Evolutionary conservation across 805 yeast species (phyloP).

Genomic region (Kuraishia borneana): DNA sequence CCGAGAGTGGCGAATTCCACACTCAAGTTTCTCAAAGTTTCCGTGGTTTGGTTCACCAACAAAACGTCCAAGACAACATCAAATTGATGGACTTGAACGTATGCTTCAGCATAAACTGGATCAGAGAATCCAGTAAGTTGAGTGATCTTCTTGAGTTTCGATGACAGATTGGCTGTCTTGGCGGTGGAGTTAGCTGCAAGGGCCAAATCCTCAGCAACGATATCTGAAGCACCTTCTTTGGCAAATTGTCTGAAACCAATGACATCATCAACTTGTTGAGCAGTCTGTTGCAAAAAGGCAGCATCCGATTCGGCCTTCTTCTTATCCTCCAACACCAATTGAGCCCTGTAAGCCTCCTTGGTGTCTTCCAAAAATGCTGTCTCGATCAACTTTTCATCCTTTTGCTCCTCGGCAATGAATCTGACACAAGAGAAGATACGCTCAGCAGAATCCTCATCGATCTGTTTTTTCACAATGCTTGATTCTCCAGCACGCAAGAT

Average conservation of each 20-base stretch:
- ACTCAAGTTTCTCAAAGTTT: slow-evolving; percentile 79
- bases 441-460: slow-evolving; percentile 96
- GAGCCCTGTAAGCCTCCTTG: slow-evolving; percentile 68
- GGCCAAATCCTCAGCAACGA: slow-evolving; percentile 46
- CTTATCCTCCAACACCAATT: slow-evolving; percentile 49
- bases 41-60: slow-evolving; percentile 87
- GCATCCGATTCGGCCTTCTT: slow-evolving; percentile 47
- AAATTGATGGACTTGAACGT: slow-evolving; percentile 90
- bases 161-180: slow-evolving; percentile 49
- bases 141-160: slow-evolving; percentile 78
- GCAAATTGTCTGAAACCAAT: slow-evolving; percentile 72
- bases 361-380: slow-evolving; percentile 86
- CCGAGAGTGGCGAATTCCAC: slow-evolving; percentile 96
- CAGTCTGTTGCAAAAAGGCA: slow-evolving; percentile 45
- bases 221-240: slow-evolving; percentile 30
- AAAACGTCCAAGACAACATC: slow-evolving; percentile 92
- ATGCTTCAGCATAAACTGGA: slow-evolving; percentile 96
- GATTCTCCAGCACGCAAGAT: slow-evolving; percentile 82
- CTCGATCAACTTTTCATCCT: slow-evolving; percentile 28
- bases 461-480: slow-evolving; percentile 52
- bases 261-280: slow-evolving; percentile 71
- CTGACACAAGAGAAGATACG: slow-evolving; percentile 82
- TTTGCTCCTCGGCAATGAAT: slow-evolving; percentile 58
- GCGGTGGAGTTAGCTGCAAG: slow-evolving; percentile 41
- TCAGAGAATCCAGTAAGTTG: slow-evolving; percentile 98